Evolutionary conservation across 2,329 filamentous ascomycete species (phyloP), one percentile per base, ranked within the genome.

Genomic region (Salinomyces thailandicus): DNA sequence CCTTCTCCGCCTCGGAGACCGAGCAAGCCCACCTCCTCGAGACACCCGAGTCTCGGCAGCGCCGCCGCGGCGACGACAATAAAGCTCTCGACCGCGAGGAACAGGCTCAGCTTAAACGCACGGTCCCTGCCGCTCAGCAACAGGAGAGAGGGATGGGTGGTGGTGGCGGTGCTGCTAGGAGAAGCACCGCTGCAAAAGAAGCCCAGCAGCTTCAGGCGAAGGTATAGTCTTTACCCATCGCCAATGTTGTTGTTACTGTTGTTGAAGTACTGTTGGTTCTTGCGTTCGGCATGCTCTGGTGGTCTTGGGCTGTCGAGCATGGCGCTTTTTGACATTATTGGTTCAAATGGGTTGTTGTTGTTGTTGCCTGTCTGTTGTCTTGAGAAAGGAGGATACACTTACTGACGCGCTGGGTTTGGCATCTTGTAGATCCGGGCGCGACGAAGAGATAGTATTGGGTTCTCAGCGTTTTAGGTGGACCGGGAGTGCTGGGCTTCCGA

Each of bases 1-100:
- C 67, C 32, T 85, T 85, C 54, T 66, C 59, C 17, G 69, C 77
- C 8, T 13, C 29, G 9, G 42, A 44, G 2, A 38, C 45, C 26
- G 42, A 49, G 27, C 39, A 52, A 14, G 53, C 57, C 5, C 49
- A 53, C 16, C 32, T 63, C 11, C 33, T 53, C 34, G 61, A 64
- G 47, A 61, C 56, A 4, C 22, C 41, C 4, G 52, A 56, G 31
- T 60, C 55, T 4, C 42, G 44, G 13, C 28, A 42, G 17, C 42
- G 46, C 16, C 43, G 59, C 27, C 15, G 34, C 8, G 50, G 50
- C 3, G 42, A 39, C 13, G 22, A 14, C 5, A 49, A 54, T 35
- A 58, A 54, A 40, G 53, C 54, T 13, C 43, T 60, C 14, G 52
- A 50, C 22, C 49, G 51, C 30, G 50, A 51, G 22, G 59, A 62